Percentiles rank a stretch among this genome's conserved stretches.
phyloP scores from a whole-genome alignment of 352 stramenopile genomes.

The Phytophthora sp. region DNA sequence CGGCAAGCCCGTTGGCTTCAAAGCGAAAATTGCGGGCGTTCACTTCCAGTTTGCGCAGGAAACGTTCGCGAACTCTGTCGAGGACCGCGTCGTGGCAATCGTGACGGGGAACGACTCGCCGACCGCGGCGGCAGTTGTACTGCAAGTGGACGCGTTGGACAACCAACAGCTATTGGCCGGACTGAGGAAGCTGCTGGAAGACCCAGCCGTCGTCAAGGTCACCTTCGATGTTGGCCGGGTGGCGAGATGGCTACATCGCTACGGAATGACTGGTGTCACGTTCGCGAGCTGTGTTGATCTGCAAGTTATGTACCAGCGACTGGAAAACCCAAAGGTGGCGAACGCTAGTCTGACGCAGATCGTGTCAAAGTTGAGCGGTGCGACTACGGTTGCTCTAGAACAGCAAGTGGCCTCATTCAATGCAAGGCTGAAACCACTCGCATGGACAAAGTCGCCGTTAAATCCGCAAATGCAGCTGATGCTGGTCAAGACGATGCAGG shows the following conservation, averaged over 20 bases:
- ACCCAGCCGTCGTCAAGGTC: constrained; percentile 15
- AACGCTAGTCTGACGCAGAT: background rate
- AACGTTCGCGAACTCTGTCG: background rate
- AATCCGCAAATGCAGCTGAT: background rate
- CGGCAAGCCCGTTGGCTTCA: background rate
- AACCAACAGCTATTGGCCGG: background rate
- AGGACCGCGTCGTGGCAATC: constrained; percentile 2
- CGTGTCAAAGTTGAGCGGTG: background rate
- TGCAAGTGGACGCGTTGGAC: constrained; percentile 5
- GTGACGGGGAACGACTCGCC: background rate
- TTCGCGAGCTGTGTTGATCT: background rate
- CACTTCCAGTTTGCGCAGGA: constrained; percentile 11
- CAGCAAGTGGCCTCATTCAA: background rate
- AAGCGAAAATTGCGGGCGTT: background rate
- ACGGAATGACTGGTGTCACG: background rate
- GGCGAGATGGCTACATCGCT: constrained; percentile 5
- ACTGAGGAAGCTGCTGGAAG: constrained; percentile 4
- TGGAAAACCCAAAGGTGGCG: background rate
- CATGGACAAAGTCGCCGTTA: background rate
- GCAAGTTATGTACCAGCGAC: background rate
- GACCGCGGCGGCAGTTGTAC: constrained; percentile 4
- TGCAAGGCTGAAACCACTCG: background rate
- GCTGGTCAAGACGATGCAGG: background rate
- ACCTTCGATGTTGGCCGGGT: background rate
- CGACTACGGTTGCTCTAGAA: background rate